Evolutionary conservation across 768 basidiomycete species (phyloP).

Genomic region (Lactifluus hygrophoroides): DNA sequence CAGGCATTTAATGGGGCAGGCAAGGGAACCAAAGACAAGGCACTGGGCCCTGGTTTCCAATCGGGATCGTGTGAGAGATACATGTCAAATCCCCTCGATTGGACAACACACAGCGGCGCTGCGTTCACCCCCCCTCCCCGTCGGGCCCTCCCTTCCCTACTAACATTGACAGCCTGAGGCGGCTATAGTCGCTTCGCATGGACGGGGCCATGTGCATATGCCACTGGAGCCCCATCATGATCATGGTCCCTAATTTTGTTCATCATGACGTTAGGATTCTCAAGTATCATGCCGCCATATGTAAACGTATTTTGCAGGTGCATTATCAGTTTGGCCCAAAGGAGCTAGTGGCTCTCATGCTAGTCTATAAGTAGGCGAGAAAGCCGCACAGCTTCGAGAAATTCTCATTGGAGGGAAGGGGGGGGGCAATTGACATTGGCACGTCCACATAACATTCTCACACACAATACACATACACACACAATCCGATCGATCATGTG

Average conservation of each 20-base stretch:
- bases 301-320: neutral
- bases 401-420: conserved; percentile 1
- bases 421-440: too few relatives aligned
- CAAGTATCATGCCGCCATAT: neutral
- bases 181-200: neutral
- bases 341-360: neutral
- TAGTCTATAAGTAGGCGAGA: neutral
- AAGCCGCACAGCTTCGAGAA: neutral
- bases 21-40: neutral
- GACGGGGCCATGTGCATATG: neutral
- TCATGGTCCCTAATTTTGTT: too few relatives aligned
- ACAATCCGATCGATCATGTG: too few relatives aligned
- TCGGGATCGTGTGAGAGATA: neutral
- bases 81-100: neutral
- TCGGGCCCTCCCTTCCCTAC: neutral
- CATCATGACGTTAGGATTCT: neutral
- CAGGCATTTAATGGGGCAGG: too few relatives aligned
- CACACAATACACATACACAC: neutral
- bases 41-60: neutral
- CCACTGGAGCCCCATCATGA: neutral
- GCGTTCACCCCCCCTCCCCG: too few relatives aligned
- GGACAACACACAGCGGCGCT: neutral
- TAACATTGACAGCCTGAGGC: neutral
- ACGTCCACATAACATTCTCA: too few relatives aligned
- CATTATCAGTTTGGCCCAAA: neutral